phyloP scores from a whole-genome alignment of 2,329 filamentous ascomycete genomes.

The Neopestalotiopsis rosae region DNA sequence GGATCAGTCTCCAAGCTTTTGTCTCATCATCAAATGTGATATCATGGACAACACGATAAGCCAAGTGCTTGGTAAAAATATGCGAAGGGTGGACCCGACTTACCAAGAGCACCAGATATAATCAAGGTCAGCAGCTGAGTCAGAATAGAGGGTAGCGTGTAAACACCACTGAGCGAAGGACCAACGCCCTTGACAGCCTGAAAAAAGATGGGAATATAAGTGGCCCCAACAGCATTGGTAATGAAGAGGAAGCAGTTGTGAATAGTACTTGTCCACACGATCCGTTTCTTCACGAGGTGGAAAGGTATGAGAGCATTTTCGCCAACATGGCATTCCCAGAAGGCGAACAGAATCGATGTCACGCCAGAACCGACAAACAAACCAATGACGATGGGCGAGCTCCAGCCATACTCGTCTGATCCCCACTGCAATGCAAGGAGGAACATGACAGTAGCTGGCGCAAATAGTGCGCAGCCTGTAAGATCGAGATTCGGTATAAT shows the following conservation, averaged over 20 bases:
- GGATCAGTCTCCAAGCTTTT: not conserved
- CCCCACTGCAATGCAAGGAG: slow-evolving; percentile 52
- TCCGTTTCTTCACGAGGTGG: slow-evolving; percentile 47
- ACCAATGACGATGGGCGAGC: slow-evolving; percentile 40
- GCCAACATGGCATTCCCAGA: slow-evolving; percentile 49
- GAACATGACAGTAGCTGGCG: slow-evolving; percentile 44
- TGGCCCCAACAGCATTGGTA: slow-evolving; percentile 24
- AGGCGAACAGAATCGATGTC: slow-evolving; percentile 38
- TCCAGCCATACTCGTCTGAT: slow-evolving; percentile 42
- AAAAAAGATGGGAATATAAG: slow-evolving; percentile 19
- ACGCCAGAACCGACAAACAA: slow-evolving; percentile 41
- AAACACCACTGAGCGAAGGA: slow-evolving; percentile 37
- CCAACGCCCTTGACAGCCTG: slow-evolving; percentile 22
- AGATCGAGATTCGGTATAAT: slow-evolving; percentile 43
- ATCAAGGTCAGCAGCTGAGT: slow-evolving; percentile 63
- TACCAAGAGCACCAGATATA: slow-evolving; percentile 39
- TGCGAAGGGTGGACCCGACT: not conserved
- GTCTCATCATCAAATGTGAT: not conserved
- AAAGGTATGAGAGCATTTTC: slow-evolving; percentile 56
- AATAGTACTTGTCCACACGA: slow-evolving; percentile 43
- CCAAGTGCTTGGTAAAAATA: not conserved
- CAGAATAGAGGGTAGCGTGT: slow-evolving; percentile 35
- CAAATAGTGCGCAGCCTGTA: slow-evolving; percentile 45
- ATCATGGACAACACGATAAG: not conserved
- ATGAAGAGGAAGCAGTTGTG: slow-evolving; percentile 37